Percentiles rank a stretch among this genome's conserved stretches.
These are phyloP conservation scores for Trichoderma sp. DNA, from an alignment of 2,329 filamentous ascomycete species.

Conservation along the genomic window DNA sequence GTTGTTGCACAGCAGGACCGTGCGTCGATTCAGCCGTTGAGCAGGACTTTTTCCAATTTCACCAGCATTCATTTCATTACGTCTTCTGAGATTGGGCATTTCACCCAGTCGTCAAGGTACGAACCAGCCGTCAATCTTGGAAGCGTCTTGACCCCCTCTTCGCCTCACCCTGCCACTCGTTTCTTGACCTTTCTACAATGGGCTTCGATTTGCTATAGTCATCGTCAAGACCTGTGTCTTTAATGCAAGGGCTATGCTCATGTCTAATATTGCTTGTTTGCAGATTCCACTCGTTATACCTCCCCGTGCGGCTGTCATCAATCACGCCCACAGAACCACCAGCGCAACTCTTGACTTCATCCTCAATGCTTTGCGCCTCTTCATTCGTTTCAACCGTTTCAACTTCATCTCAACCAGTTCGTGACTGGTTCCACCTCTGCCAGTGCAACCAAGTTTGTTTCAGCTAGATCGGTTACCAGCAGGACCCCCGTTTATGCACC, in stretches of 20 bases:
- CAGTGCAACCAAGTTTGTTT: conserved; percentile 17
- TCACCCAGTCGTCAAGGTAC: background rate
- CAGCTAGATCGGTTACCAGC: background rate
- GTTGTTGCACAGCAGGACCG: conserved; percentile 1
- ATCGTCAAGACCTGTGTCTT: background rate
- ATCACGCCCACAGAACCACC: background rate
- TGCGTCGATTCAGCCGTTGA: background rate
- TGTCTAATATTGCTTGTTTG: background rate
- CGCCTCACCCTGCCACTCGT: background rate
- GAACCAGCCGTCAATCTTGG: background rate
- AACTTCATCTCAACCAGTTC: background rate
- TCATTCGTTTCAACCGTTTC: conserved; percentile 1
- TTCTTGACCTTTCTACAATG: background rate
- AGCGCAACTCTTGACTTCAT: background rate
- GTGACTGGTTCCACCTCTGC: background rate
- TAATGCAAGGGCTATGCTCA: background rate
- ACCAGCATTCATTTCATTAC: background rate
- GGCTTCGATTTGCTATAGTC: background rate
- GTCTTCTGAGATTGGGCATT: background rate
- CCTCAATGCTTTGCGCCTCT: background rate
- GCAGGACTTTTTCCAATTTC: background rate
- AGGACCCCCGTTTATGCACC: background rate
- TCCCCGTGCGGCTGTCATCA: background rate
- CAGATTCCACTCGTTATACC: background rate
- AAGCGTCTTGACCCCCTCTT: background rate